Evolutionary conservation across 495 filamentous ascomycete species (phyloP).

Genomic region (Hapsidospora chrysogenum): DNA sequence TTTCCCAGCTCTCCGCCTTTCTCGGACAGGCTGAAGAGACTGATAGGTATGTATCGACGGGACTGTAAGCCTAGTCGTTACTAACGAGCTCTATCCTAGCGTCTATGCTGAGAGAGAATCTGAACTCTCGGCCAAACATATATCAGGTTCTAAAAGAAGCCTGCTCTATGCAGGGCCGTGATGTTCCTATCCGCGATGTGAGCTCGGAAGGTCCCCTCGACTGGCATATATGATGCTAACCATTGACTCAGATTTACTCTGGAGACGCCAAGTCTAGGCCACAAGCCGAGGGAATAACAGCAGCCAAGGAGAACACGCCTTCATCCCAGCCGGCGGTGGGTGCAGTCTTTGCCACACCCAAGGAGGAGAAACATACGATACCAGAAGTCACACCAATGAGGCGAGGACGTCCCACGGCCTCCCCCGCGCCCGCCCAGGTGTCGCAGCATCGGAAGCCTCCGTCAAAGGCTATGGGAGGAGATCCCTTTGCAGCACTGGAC

Average conservation of each 20-base stretch:
- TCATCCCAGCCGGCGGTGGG: slow-evolving; percentile 29
- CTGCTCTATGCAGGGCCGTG: slow-evolving; percentile 74
- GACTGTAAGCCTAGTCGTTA: too few relatives aligned
- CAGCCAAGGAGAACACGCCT: slow-evolving; percentile 11
- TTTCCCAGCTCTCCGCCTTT: slow-evolving; percentile 78
- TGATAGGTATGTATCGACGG: slow-evolving; percentile 53
- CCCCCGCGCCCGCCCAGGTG: slow-evolving; percentile 16
- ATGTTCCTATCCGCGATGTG: slow-evolving; percentile 86
- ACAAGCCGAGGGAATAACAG: slow-evolving; percentile 12
- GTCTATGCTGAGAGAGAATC: slow-evolving; percentile 80
- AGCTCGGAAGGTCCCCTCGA: slow-evolving; percentile 12
- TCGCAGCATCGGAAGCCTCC: slow-evolving; percentile 46
- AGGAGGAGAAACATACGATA: slow-evolving; percentile 50
- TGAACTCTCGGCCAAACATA: slow-evolving; percentile 72
- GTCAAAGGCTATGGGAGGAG: slow-evolving; percentile 52
- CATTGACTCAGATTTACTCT: slow-evolving; percentile 56
- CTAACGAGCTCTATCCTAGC: slow-evolving; percentile 26
- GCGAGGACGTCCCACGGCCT: slow-evolving; percentile 54
- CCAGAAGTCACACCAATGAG: slow-evolving; percentile 94
- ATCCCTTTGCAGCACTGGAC: slow-evolving; percentile 85
- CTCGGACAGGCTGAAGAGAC: slow-evolving; percentile 75
- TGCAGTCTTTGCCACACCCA: slow-evolving; percentile 53
- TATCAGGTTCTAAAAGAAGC: slow-evolving; percentile 80
- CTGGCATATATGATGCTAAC: slow-evolving; percentile 8
- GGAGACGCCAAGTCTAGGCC: slow-evolving; percentile 33